phyloP scores from a whole-genome alignment of 2,329 filamentous ascomycete species.

The Phialocephala sp. region DNA sequence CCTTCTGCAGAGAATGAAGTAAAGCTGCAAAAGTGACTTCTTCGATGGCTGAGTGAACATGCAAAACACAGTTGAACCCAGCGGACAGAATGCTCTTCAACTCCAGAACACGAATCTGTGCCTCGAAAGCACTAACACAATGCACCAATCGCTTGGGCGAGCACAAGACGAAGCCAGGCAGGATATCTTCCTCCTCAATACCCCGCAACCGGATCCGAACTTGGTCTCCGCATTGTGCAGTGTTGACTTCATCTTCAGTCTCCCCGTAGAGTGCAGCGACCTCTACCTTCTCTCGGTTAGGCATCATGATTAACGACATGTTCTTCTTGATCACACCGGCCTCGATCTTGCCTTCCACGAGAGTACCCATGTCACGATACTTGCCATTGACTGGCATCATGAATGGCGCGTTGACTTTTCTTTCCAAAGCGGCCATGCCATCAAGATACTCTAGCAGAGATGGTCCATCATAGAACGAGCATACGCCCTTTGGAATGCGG shows the following conservation, averaged over 20 bases:
- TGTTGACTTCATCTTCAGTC: conserved; percentile 87
- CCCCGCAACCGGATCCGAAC: conserved; percentile 90
- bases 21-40: conserved; percentile 91
- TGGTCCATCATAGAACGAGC: conserved; percentile 86
- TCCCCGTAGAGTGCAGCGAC: conserved; percentile 91
- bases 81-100: conserved; percentile 92
- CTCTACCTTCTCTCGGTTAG: conserved; percentile 81
- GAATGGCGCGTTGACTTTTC: conserved; percentile 96
- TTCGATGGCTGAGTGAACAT: conserved; percentile 96
- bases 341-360: conserved; percentile 97
- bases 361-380: conserved; percentile 96
- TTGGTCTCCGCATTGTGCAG: conserved; percentile 91
- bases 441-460: conserved; percentile 96
- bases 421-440: conserved; percentile 87
- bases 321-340: conserved; percentile 93
- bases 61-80: conserved; percentile 96
- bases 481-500: conserved; percentile 75
- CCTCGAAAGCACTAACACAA: conserved; percentile 88
- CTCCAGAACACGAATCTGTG: conserved; percentile 94
- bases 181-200: conserved; percentile 95
- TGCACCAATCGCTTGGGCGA: conserved; percentile 93
- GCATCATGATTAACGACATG: conserved; percentile 90
- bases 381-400: conserved; percentile 99
- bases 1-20: conserved; percentile 94
- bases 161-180: conserved; percentile 95